phyloP scores from a whole-genome alignment of 2,329 filamentous ascomycete genomes.

The Stemphylium beticola region DNA sequence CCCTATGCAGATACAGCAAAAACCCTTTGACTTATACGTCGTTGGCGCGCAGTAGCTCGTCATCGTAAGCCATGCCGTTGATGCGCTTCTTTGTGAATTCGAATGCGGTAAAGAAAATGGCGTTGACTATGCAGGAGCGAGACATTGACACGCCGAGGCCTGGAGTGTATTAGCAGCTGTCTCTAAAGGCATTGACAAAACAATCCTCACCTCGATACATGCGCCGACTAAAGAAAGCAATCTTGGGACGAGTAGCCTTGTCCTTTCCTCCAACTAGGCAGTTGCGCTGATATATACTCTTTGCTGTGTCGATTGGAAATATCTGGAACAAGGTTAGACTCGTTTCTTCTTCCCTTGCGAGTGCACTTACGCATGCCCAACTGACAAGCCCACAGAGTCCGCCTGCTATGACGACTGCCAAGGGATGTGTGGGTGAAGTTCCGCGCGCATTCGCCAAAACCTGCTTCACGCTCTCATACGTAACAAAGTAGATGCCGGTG shows the following conservation, averaged over 20 bases:
- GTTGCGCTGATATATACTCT: slow-evolving; percentile 85
- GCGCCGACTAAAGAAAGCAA: slow-evolving; percentile 75
- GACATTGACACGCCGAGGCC: slow-evolving; percentile 80
- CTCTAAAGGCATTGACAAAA: background rate
- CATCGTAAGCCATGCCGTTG: slow-evolving; percentile 51
- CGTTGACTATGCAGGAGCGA: slow-evolving; percentile 81
- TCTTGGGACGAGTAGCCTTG: slow-evolving; percentile 65
- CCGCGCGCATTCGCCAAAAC: slow-evolving; percentile 77
- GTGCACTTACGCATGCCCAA: slow-evolving; percentile 73
- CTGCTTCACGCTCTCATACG: slow-evolving; percentile 87
- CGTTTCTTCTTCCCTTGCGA: background rate
- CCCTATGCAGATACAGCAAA: slow-evolving; percentile 28
- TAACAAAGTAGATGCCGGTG: slow-evolving; percentile 86
- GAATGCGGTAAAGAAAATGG: slow-evolving; percentile 88
- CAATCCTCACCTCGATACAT: slow-evolving; percentile 73
- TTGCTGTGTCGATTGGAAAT: slow-evolving; percentile 76
- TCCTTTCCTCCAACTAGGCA: slow-evolving; percentile 72
- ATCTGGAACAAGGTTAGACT: slow-evolving; percentile 47
- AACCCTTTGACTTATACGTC: slow-evolving; percentile 20
- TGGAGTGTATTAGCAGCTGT: slow-evolving; percentile 19
- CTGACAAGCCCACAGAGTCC: slow-evolving; percentile 83
- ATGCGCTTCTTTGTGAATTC: slow-evolving; percentile 75
- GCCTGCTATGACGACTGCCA: slow-evolving; percentile 78
- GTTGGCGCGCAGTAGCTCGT: slow-evolving; percentile 42
- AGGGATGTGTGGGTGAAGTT: slow-evolving; percentile 75